Base-by-base conservation (phyloP, 108 stramenopile species). In the Conticribra guillardii region DNA sequence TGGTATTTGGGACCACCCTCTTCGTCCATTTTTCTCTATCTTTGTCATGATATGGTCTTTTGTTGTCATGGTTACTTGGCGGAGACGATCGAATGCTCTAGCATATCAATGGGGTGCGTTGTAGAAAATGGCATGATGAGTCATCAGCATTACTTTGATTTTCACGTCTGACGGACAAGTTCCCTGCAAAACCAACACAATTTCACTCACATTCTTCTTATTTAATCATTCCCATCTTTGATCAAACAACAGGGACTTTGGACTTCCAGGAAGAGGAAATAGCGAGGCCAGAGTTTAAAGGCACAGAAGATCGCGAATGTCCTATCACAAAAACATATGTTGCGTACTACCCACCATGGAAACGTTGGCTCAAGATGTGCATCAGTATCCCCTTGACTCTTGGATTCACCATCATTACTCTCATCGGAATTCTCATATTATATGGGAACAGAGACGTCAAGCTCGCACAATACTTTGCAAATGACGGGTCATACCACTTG, bases 31-130 rank as follows among this genome's bases (percentile, higher is more conserved):
- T 24, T 71, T 71, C 3, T 59, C 54, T 29, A 71, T 93, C 54
- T 53, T 87, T 28, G 86, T 99, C 11, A 92, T 97, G 77, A 58
- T 98, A 50, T 99, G 99, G 99, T 87, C 94, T 0, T 95, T 94
- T 49, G 62, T 90, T 18, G 96, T 98, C 21, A 69, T 98, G 67
- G 86, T 97, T 56, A 91, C 88, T 44, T 98, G 98, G 98, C 82
- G 88, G 26, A 85, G 89, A 46, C 61, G 91, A 54, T 87, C 91
- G 3, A 93, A 92, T 64, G 81, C 69, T 48, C 82, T 96, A 9
- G 93, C 96, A 1, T 83, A 95, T 53, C 37, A 41, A 11, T 5
- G 5, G 37, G 11, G 37, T 5, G 8, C n/a, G n/a, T n/a, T n/a
- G n/a, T n/a, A n/a, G n/a, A n/a, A n/a, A n/a, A n/a, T n/a, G n/a